phyloP scores from a whole-genome alignment of 2,329 filamentous ascomycete species.

The Scleromitrula shiraiana region DNA sequence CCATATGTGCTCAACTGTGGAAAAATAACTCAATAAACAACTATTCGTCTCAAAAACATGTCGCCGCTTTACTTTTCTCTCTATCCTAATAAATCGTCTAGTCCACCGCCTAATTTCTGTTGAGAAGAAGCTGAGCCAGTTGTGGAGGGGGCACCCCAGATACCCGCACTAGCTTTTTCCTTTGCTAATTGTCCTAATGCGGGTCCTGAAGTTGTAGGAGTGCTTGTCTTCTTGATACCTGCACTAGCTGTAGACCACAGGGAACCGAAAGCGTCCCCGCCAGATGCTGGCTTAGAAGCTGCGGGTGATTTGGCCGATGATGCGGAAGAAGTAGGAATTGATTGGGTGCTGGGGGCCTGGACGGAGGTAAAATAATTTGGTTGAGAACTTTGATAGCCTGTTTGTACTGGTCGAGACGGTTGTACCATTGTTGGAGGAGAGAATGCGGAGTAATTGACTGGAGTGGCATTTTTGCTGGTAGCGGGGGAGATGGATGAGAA shows the following conservation, averaged over 20 bases:
- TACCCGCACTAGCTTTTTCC: conserved; percentile 88
- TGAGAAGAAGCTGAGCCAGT: conserved; percentile 16
- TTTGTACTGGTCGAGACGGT: conserved; percentile 40
- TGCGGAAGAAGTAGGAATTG: conserved; percentile 21
- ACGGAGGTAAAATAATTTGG: conserved; percentile 97
- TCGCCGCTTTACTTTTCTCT: too few relatives aligned
- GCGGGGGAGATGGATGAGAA: conserved; percentile 76
- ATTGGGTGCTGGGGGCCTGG: conserved; percentile 35
- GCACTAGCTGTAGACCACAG: conserved; percentile 66
- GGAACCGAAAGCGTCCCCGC: conserved; percentile 82
- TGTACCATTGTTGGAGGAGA: conserved; percentile 39
- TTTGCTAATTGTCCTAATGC: conserved; percentile 94
- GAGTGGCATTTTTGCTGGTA: conserved; percentile 46
- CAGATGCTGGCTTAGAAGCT: conserved; percentile 46
- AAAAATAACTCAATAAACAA: too few relatives aligned
- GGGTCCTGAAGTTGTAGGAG: conserved; percentile 55
- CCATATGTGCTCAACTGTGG: neutral
- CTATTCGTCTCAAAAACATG: too few relatives aligned
- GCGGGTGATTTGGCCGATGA: conserved; percentile 41
- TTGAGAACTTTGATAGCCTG: conserved; percentile 64
- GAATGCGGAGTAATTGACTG: conserved; percentile 58
- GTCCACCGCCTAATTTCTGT: conserved; percentile 30
- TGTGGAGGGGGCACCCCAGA: conserved; percentile 70
- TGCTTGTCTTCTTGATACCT: conserved; percentile 64
- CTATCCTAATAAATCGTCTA: conserved; percentile 40